Conservation (phyloP, 352 stramenopile species). For the Phytophthora hibernalis region DNA sequence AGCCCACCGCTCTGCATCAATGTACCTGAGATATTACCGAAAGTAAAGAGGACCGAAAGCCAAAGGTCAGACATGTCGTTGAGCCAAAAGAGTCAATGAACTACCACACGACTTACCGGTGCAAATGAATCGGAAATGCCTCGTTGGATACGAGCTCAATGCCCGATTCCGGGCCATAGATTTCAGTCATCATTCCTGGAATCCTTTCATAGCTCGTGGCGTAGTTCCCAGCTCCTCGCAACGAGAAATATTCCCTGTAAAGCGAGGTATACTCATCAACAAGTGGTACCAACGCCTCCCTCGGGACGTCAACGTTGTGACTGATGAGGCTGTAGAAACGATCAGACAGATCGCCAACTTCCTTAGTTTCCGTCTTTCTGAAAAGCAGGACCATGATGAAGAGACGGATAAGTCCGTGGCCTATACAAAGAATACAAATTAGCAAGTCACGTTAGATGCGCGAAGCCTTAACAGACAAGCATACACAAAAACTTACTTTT, state of each 20-base stretch:
- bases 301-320: conserved; percentile 41
- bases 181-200: conserved; percentile 36
- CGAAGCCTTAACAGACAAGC: background rate
- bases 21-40: conserved; percentile 39
- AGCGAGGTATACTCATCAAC: conserved; percentile 63
- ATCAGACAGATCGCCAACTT: conserved; percentile 45
- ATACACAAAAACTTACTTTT: conserved; percentile 45
- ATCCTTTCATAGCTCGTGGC: conserved; percentile 39
- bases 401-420: conserved; percentile 65
- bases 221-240: conserved; percentile 44
- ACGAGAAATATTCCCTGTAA: conserved; percentile 61
- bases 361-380: conserved; percentile 46
- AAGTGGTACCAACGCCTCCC: conserved; percentile 37
- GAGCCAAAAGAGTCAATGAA: background rate
- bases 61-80: background rate
- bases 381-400: conserved; percentile 69
- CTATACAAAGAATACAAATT: conserved; percentile 29
- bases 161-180: conserved; percentile 27
- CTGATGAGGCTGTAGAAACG: conserved; percentile 59
- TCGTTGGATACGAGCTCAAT: conserved; percentile 10
- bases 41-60: background rate
- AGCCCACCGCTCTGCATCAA: conserved; percentile 68
- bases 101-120: conserved; percentile 33
- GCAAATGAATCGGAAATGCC: conserved; percentile 37
- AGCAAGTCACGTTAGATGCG: conserved; percentile 11